Base-by-base conservation (phyloP, 2,329 filamentous ascomycete genomes). In the Calonectria henricotiae region DNA sequence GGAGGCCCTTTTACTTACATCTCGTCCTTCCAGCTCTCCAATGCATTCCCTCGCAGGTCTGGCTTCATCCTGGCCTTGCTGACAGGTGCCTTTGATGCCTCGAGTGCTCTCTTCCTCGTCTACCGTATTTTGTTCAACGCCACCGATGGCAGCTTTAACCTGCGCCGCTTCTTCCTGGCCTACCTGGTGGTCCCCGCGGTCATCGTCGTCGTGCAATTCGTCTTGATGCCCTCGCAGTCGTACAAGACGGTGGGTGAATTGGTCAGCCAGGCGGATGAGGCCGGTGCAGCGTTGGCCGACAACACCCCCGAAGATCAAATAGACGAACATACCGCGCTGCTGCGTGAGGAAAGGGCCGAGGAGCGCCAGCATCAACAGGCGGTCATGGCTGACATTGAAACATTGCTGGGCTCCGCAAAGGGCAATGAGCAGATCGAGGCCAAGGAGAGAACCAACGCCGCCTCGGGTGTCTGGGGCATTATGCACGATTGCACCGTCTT, bases 181-280 rank as follows among this genome's bases (percentile, higher is more conserved):
- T 97, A 96, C 77, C 87, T 96, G 17, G 74, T 89, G 20, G 92
- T 96, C 0, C 94, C 94, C 0, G 79, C 86, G 3, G 85, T 90
- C 65, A 94, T 96, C 64, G 77, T 91, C 15, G 65, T 91, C 32
- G 85, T 89, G 20, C 93, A 96, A 81, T 77, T 96, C 30, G 87
- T 90, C 46, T 77, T 96, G 74, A 92, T 97, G 86, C 94, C 94
- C 0, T 85, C 84, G 17, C 90, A 91, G 73, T 94, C 92, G 1
- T 96, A 96, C 85, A 95, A 96, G 82, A 96, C 93, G 0, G 90
- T 95, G 1, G 93, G 94, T 54, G 94, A 98, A 81, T 88, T 98
- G 44, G 91, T 96, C 6, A 89, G 91, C 67, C 89, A 94, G 78
- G 91, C 90, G 17, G 92, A 94, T 74, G 85, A 87, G 46, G 80